Percentiles rank a stretch among this genome's conserved stretches.
These are phyloP conservation scores for Talaromyces sp. DNA, from an alignment of 2,329 filamentous ascomycete genomes.

Conservation along the genomic window DNA sequence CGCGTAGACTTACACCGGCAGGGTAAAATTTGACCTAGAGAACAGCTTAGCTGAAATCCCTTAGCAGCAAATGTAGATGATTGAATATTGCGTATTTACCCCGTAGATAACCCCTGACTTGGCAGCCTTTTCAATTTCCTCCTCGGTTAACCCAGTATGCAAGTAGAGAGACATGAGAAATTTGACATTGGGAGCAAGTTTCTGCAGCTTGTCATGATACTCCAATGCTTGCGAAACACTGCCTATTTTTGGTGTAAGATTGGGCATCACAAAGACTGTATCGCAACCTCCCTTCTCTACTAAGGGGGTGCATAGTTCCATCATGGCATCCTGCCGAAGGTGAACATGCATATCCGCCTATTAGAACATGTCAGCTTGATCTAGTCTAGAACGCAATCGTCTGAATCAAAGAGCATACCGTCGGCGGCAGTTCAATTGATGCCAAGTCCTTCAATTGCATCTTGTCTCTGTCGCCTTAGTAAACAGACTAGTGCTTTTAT, in stretches of 20 bases:
- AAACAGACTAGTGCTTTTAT: background rate
- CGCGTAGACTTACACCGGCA: conserved; percentile 30
- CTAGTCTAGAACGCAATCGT: background rate
- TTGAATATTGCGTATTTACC: conserved; percentile 37
- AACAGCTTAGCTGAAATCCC: background rate
- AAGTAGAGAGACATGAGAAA: conserved; percentile 71
- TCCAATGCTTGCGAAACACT: conserved; percentile 59
- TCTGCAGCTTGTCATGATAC: conserved; percentile 58
- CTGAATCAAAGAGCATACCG: conserved; percentile 4
- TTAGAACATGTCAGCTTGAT: background rate
- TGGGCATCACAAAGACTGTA: conserved; percentile 58
- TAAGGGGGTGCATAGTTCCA: conserved; percentile 52
- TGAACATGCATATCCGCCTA: conserved; percentile 47
- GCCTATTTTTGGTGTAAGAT: conserved; percentile 60
- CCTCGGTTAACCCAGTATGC: conserved; percentile 60
- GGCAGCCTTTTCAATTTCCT: conserved; percentile 67
- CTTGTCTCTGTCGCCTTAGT: background rate
- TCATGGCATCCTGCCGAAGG: conserved; percentile 61
- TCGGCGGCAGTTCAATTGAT: conserved; percentile 14
- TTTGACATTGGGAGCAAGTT: conserved; percentile 57
- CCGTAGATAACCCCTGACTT: conserved; percentile 62
- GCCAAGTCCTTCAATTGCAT: conserved; percentile 15
- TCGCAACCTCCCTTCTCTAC: conserved; percentile 61
- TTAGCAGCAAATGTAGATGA: background rate
- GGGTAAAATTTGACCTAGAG: conserved; percentile 52